Base-by-base conservation (phyloP, 129 eudicot species). In the Helianthus tuberosus region DNA sequence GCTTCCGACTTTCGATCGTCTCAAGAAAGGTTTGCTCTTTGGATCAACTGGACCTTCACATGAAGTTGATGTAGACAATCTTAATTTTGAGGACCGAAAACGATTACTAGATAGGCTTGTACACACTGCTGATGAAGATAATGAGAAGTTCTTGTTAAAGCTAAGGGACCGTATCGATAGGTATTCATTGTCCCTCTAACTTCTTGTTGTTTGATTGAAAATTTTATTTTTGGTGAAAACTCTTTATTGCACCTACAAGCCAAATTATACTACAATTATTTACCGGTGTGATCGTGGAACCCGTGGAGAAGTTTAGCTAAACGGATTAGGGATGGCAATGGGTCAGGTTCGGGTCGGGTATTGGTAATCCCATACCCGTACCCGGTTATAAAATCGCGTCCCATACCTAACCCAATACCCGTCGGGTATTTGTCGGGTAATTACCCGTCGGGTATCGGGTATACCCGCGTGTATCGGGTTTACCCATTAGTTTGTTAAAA, bases 1-100 rank as follows among this genome's bases (percentile, higher is more conserved):
- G 73, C 82, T 89, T 10, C 98, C 98, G 0, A 92, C 98, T n/a
- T 92, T 81, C 67, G 94, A 87, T 76, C 89, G 98, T 8, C 49
- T 92, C 47, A 85, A 72, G 69, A 92, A 79, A 80, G 96, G 98
- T 9, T 69, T 92, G 38, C 80, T 92, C n/a, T 63, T 81, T 35
- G 94, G 91, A 60, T 85, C 91, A 59, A 75, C 77, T 13, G 97
- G 97, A 23, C 86, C 80, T 6, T 54, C 78, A 6, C 76, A 64
- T 68, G 87, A 83, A 72, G 84, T 92, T 59, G 93, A 92, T 78
- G 61, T 92, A 1, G 75, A 75, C 11, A 84, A 84, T 81, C 91
- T 92, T 83, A 93, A 89, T 9, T 25, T 67, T 11, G 75, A 62
- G 6, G 95, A 89, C 6, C 90, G 70, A 36, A 86, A 46, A 48